Evolutionary conservation across 2,329 filamentous ascomycete species (phyloP).

Genomic region (Fusarium kyushuense): DNA sequence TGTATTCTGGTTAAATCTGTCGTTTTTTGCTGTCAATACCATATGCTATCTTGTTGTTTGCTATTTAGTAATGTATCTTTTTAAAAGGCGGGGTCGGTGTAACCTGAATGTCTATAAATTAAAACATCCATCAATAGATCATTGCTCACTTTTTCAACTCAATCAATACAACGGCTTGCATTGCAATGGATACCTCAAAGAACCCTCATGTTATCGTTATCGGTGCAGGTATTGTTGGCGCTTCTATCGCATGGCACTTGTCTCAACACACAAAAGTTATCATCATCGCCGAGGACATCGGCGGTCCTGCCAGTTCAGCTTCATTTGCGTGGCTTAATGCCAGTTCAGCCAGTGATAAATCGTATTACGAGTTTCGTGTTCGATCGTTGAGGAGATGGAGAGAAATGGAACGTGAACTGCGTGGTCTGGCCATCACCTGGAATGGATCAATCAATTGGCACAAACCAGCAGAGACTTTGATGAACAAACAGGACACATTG

Average conservation of each 20-base stretch:
- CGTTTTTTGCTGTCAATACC: background rate
- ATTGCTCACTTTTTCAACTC: accelerated
- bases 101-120: background rate
- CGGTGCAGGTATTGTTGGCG: constrained; percentile 34
- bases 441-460: constrained; percentile 38
- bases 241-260: constrained; percentile 35
- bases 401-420: constrained; percentile 19
- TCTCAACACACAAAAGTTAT: constrained; percentile 19
- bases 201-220: constrained; percentile 25
- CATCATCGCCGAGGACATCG: constrained; percentile 30
- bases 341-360: constrained; percentile 16
- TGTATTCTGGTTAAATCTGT: accelerated
- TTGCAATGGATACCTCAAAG: background rate
- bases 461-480: constrained; percentile 4
- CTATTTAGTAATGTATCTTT: accelerated
- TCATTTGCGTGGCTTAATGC: constrained; percentile 39
- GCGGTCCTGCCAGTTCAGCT: constrained; percentile 18
- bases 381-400: constrained; percentile 32
- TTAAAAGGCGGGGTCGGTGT: background rate
- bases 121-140: background rate
- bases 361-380: constrained; percentile 28
- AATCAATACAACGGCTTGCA: background rate
- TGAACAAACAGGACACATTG: background rate
- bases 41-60: background rate
- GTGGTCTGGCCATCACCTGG: constrained; percentile 23